Base-by-base conservation (phyloP, 106 monocot genomes). In the Dioscorea dumetorum region DNA sequence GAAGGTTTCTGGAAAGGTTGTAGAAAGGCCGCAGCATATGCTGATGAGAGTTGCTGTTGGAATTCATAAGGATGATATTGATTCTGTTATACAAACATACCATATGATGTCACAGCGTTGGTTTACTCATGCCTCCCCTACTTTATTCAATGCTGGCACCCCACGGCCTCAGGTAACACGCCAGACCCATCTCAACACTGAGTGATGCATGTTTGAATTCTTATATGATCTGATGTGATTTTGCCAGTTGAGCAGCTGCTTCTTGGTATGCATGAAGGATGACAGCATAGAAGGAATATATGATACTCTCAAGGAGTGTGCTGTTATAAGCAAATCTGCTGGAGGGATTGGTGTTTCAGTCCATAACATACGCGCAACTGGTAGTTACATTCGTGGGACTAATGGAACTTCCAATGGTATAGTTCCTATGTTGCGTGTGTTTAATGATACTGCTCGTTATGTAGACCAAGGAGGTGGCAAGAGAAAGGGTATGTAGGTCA, bases 391-490 rank as follows among this genome's bases (percentile, higher is more conserved):
- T 18, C 88, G 91, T 67, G 95, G 95, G 22, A 95, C 95, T 50
- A 97, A 97, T 80, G 91, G 95, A 56, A 79, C 87, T 5, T 97
- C 95, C 12, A 97, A 97, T 80, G 95, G 95, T 31, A 89, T 97
- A 80, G 86, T 97, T 70, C 95, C 95, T 57, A 97, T 97, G 95
- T 72, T 91, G 64, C 81, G 91, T 33, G 95, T 97, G 49, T 91
- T 91, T 71, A 97, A 97, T 80, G 91, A 97, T 67, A 97, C 95
- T 70, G 91, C 95, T 50, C 95, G 91, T 50, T 97, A 97, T 84
- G 95, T 91, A 78, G 95, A 91, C 77, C 95, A 97, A 82, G 91
- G 95, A 5, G 95, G 95, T 35, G 95, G 95, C 61, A 97, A 97
- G 67, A 91, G 95, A 72, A 97, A 97, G 53, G 95, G 95, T 95